Base-by-base conservation (phyloP, 139 green algal species). In the Chlorella ohadii region DNA sequence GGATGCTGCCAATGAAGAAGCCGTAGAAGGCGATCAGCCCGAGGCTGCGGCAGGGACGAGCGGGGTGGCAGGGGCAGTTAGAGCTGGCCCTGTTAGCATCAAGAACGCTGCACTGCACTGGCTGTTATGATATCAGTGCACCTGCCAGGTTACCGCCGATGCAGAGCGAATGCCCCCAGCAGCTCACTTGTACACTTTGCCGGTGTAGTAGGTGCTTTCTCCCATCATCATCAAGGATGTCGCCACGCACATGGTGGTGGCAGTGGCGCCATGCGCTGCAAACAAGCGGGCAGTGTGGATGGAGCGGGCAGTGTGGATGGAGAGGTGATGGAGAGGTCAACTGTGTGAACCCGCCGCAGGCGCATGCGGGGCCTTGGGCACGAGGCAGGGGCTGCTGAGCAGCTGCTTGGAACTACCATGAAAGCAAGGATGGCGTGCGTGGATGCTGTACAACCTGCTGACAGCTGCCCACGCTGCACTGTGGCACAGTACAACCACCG, bases 11-110 rank as follows among this genome's bases (percentile, higher is more conserved):
- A 22, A 67, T 20, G 34, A 82, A 34, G 76, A 82, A 82, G 59
- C 76, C 76, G 11, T 25, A 65, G 41, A 82, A 82, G 25, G 76
- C 76, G 17, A 82, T 61, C 36, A 39, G 28, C 4, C 76, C 76
- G 36, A 39, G 36, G 20, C 76, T 82, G 76, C 57, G 36, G 63
- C 63, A 71, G 64, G 64, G 15, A 36, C 63, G 16, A 34, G 7
- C n/a, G 15, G 12, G 13, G 31, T 22, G 15, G 31, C 63, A 31
- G 47, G 41, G n/a, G 12, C 51, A 39, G 16, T 17, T 20, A 47
- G 28, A 4, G 16, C 22, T 7, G 25, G 27, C 9, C 44, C 44
- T 51, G 44, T 13, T n/a, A n/a, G n/a, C n/a, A n/a, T n/a, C n/a
- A n/a, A n/a, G n/a, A n/a, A n/a, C n/a, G n/a, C n/a, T n/a, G n/a